Percentiles rank a stretch among this genome's conserved stretches.
Conservation (phyloP, 139 green algal species). For the Auxenochlorella pyrenoidosa region DNA sequence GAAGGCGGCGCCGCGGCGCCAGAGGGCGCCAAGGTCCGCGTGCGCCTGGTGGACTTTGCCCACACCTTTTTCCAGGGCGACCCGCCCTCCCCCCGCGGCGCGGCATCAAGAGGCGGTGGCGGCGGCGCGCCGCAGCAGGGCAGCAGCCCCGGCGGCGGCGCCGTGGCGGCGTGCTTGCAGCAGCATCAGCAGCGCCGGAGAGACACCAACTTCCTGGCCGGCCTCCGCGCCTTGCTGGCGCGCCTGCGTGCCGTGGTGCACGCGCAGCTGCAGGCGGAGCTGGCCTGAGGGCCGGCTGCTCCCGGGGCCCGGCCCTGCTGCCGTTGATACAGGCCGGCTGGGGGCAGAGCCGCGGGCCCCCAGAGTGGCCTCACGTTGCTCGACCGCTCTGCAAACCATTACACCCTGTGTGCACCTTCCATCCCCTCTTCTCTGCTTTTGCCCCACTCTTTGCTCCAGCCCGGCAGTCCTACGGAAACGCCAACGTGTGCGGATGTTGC, state of each 20-base stretch:
- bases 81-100: too few species aligned
- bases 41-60: conserved; percentile 89
- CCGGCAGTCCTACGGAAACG: too few species aligned
- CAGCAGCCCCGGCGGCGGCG: background rate
- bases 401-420: too few species aligned
- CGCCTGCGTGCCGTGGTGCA: conserved; percentile 35
- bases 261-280: background rate
- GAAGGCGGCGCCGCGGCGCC: background rate
- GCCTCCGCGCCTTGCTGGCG: conserved; percentile 59
- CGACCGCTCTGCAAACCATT: too few species aligned
- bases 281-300: background rate
- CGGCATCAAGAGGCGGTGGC: background rate
- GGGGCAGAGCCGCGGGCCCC: too few species aligned
- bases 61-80: conserved; percentile 73
- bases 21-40: conserved; percentile 34
- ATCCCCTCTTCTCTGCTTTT: too few species aligned
- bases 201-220: conserved; percentile 78
- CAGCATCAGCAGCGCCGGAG: conserved; percentile 8
- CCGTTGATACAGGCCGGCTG: too few species aligned
- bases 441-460: too few species aligned
- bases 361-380: too few species aligned
- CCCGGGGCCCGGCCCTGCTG: too few species aligned
- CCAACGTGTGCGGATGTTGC: too few species aligned
- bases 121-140: background rate
- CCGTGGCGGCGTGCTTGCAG: too few species aligned